Conservation (phyloP, 495 filamentous ascomycete genomes). For the Pseudomonodictys pantanalensis region DNA sequence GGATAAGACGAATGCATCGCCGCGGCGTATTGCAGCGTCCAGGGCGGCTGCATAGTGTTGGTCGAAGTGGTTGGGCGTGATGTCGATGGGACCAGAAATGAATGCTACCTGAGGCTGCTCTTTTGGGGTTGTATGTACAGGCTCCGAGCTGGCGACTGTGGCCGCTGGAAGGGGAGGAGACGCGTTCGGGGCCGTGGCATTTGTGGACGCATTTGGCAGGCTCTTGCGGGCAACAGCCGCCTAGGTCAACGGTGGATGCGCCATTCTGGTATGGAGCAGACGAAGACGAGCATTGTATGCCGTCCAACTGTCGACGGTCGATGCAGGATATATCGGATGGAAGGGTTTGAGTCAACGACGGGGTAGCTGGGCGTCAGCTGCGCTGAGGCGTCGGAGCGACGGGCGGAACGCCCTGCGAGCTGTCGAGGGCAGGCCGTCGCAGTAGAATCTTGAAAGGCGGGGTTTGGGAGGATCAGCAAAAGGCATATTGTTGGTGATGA, state of each 20-base stretch:
- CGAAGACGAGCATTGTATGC: not conserved
- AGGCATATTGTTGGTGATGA: no score
- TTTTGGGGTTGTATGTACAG: not conserved
- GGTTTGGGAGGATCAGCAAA: no score
- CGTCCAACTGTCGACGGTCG: no score
- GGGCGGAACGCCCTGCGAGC: no score
- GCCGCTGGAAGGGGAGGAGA: not conserved
- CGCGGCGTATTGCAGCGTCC: conserved; percentile 15
- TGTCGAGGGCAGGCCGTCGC: no score
- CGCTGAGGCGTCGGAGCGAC: no score
- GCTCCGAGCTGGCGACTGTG: not conserved
- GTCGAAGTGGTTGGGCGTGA: conserved; percentile 1
- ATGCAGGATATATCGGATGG: no score
- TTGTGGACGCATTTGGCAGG: not conserved
- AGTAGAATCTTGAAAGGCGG: no score
- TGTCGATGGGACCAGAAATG: conserved; percentile 14
- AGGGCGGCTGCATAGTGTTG: conserved; percentile 1
- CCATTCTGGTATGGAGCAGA: not conserved
- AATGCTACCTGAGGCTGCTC: conserved; percentile 1
- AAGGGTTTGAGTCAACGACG: no score
- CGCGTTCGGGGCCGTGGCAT: not conserved
- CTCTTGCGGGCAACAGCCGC: not conserved
- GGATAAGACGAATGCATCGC: conserved; percentile 6
- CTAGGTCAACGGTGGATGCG: not conserved
- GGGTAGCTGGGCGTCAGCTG: no score